Evolutionary conservation across 2,329 filamentous ascomycete species (phyloP), one percentile per base, ranked within the genome.

Genomic region (Stachybotrys chlorohalonatus): DNA sequence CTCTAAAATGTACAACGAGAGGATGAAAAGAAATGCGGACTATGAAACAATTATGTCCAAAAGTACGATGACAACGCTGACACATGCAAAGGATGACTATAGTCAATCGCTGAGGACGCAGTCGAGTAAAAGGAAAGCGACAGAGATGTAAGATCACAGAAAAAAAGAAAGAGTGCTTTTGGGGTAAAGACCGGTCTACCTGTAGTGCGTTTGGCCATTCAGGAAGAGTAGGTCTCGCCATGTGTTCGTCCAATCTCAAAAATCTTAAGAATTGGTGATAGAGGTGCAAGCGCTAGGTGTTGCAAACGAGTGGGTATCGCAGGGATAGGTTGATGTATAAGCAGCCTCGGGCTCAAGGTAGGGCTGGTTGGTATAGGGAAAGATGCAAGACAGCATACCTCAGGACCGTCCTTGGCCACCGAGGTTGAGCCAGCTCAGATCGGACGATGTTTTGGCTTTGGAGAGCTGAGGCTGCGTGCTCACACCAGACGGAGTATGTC

Each of bases 341-440:
- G 36, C 47, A 55, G 51, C 55, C 56, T 63, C 54, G 56, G 55
- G 54, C 47, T 51, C 53, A 13, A 42, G 9, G 5, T 42, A 9
- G 36, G 36, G 36, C 36, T 42, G 36, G 8, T 9, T 42, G 36
- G 8, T 42, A 13, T 9, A 5, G 13, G 36, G 2, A 9, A 3
- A 42, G 13, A 42, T 42, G 36, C 36, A 2, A 5, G 2, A 24
- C 24, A 42, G 36, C 9, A 13, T 13, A 42, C 3, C 36, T 42
- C 36, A 42, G 13, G 36, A 42, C 36, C 36, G 36, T 42, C 9
- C 36, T 45, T 68, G 65, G 45, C 80, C 79, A 50, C 83, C 84
- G 16, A 91, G 75, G 64, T 91, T 90, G 59, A 92, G 71, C 88
- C 88, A 92, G 70, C 86, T 89, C 85, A 91, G 89, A 67, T 91